Conservation (phyloP, 2,329 filamentous ascomycete genomes). For the Leptographium galeiforme region DNA sequence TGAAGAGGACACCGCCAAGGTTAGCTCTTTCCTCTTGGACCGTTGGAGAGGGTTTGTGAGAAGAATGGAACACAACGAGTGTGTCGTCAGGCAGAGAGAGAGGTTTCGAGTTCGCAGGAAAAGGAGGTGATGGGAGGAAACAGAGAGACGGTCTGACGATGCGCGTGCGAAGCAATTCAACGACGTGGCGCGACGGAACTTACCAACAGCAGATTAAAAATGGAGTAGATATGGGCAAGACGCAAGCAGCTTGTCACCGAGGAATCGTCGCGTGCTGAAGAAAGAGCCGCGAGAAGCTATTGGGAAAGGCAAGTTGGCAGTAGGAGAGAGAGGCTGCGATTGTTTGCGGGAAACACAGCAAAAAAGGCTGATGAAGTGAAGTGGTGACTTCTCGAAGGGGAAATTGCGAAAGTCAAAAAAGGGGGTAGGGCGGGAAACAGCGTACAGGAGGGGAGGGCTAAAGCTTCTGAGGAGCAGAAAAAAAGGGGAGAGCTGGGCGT, state of each 20-base stretch:
- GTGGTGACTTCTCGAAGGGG: slow-evolving; percentile 11
- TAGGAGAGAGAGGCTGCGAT: slow-evolving; percentile 1
- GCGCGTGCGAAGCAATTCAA: background rate
- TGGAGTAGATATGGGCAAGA: background rate
- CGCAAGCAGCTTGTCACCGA: background rate
- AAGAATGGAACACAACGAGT: no score
- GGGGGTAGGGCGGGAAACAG: slow-evolving; percentile 8
- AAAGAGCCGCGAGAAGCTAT: background rate
- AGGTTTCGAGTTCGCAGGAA: no score
- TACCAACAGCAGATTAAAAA: background rate
- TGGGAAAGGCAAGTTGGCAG: background rate
- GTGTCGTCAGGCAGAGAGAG: background rate
- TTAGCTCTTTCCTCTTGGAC: slow-evolving; percentile 13
- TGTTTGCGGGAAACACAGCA: slow-evolving; percentile 2
- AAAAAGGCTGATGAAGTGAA: slow-evolving; percentile 4
- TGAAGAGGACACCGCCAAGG: slow-evolving; percentile 10
- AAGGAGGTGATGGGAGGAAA: no score
- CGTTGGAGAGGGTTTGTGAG: background rate
- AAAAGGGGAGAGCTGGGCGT: slow-evolving; percentile 1
- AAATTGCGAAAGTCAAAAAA: slow-evolving; percentile 12
- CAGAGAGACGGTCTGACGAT: no score
- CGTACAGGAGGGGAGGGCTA: background rate
- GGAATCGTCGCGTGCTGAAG: slow-evolving; percentile 5
- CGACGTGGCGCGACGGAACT: background rate
- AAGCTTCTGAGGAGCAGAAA: slow-evolving; percentile 1